These are phyloP conservation scores for Escallonia rubra DNA, from an alignment of 129 eudicot species.

Conservation along the genomic window DNA sequence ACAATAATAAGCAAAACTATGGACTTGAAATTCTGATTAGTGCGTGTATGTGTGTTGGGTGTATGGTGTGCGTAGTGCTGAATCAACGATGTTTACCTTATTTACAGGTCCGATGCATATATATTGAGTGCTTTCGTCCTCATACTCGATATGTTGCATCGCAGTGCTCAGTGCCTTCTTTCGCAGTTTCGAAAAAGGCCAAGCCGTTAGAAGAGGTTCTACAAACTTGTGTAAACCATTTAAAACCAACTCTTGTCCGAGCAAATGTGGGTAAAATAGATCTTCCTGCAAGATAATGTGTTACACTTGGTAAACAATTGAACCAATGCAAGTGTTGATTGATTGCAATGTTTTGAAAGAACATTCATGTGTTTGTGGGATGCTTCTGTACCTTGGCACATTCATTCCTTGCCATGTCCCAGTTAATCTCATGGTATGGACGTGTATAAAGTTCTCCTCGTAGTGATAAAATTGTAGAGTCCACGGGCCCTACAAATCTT, in stretches of 20 bases:
- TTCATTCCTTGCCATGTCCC: conserved; percentile 53
- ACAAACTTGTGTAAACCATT: conserved; percentile 34
- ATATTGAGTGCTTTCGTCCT: conserved; percentile 61
- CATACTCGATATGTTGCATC: conserved; percentile 70
- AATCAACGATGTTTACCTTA: conserved; percentile 36
- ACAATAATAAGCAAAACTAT: too few relatives aligned
- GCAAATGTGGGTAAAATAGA: conserved; percentile 68
- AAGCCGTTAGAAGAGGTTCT: conserved; percentile 58
- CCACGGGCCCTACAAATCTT: conserved; percentile 50
- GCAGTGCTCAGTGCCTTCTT: conserved; percentile 44
- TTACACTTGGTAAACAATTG: too few relatives aligned
- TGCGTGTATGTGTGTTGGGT: too few relatives aligned
- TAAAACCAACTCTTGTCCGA: conserved; percentile 66
- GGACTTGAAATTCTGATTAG: too few relatives aligned
- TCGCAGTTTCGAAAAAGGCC: conserved; percentile 70
- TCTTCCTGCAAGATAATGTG: conserved; percentile 47
- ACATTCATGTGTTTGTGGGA: too few relatives aligned
- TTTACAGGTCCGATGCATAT: conserved; percentile 73
- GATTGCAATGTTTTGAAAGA: too few relatives aligned
- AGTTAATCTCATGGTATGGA: conserved; percentile 44
- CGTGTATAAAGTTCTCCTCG: conserved; percentile 49
- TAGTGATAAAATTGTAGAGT: conserved; percentile 29
- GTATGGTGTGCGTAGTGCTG: too few relatives aligned
- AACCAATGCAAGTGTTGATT: too few relatives aligned
- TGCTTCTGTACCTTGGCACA: conserved; percentile 46